phyloP scores from a whole-genome alignment of 345 rosid genomes.

The Pugionium cornutum region DNA sequence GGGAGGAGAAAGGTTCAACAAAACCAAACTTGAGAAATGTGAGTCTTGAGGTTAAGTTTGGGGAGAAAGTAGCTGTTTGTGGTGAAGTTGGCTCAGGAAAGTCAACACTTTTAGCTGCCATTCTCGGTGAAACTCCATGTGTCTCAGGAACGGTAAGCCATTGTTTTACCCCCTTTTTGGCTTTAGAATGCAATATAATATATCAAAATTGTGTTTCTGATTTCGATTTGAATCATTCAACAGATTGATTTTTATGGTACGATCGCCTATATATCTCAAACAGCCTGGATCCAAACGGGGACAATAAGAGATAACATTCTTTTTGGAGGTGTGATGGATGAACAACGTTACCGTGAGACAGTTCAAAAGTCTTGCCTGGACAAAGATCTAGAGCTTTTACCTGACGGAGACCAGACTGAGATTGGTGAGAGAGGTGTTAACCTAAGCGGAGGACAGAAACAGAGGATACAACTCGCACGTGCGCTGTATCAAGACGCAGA shows the following conservation, averaged over 20 bases:
- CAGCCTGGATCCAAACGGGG: slow-evolving; percentile 97
- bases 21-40: slow-evolving; percentile 67
- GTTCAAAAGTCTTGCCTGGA: slow-evolving; percentile 74
- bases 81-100: slow-evolving; percentile 99
- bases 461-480: slow-evolving; percentile 94
- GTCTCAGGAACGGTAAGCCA: slow-evolving; percentile 67
- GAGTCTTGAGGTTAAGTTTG: slow-evolving; percentile 54
- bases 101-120: slow-evolving; percentile 86
- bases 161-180: neutral
- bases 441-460: slow-evolving; percentile 97
- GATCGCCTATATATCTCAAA: slow-evolving; percentile 88
- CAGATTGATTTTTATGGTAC: slow-evolving; percentile 79
- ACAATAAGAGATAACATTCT: slow-evolving; percentile 79
- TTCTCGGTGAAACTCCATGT: slow-evolving; percentile 84
- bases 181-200: neutral
- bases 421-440: slow-evolving; percentile 98
- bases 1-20: slow-evolving; percentile 61
- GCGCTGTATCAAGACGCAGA: slow-evolving; percentile 95
- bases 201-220: neutral
- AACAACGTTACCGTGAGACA: slow-evolving; percentile 67
- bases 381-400: slow-evolving; percentile 88
- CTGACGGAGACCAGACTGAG: slow-evolving; percentile 91
- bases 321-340: slow-evolving; percentile 76
- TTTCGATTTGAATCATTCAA: neutral
- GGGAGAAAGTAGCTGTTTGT: slow-evolving; percentile 83